Percentiles rank a stretch among this genome's conserved stretches.
These are phyloP conservation scores for Martiniozyma abietophila DNA, from an alignment of 805 yeast genomes.

Conservation along the genomic window DNA sequence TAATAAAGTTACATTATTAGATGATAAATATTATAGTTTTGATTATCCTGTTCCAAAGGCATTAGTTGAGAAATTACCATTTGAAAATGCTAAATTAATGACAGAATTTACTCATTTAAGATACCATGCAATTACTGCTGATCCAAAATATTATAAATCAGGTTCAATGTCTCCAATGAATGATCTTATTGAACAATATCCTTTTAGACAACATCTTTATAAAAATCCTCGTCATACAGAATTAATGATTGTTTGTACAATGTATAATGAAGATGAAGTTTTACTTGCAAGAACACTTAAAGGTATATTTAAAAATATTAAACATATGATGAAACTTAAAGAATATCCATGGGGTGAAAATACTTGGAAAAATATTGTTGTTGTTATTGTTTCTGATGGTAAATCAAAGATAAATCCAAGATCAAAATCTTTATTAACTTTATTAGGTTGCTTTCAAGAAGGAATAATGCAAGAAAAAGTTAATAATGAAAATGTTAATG, in stretches of 20 bases:
- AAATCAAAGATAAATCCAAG: slow-evolving; percentile 72
- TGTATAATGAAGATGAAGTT: slow-evolving; percentile 85
- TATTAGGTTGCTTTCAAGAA: slow-evolving; percentile 86
- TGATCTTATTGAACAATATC: slow-evolving; percentile 23
- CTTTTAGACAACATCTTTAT: slow-evolving; percentile 70
- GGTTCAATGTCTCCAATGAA: slow-evolving; percentile 41
- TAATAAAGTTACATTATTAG: slow-evolving; percentile 38
- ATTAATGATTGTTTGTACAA: slow-evolving; percentile 76
- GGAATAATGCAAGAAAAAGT: slow-evolving; percentile 89
- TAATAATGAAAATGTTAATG: slow-evolving; percentile 68
- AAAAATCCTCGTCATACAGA: slow-evolving; percentile 73
- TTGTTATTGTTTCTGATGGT: slow-evolving; percentile 86
- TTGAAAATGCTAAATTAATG: slow-evolving; percentile 30
- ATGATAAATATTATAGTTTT: slow-evolving; percentile 64
- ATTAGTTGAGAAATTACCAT: slow-evolving; percentile 38
- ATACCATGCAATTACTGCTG: slow-evolving; percentile 90
- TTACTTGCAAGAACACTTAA: slow-evolving; percentile 75
- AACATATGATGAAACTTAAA: slow-evolving; percentile 48
- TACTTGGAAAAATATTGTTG: slow-evolving; percentile 89
- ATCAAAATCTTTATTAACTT: slow-evolving; percentile 68
- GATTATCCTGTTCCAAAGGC: slow-evolving; percentile 78
- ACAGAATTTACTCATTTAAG: slow-evolving; percentile 69
- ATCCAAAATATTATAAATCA: slow-evolving; percentile 59
- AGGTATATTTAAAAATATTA: slow-evolving; percentile 83
- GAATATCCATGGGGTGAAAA: slow-evolving; percentile 77